Conservation (phyloP, 495 filamentous ascomycete species). For the Copromyces sp. region DNA sequence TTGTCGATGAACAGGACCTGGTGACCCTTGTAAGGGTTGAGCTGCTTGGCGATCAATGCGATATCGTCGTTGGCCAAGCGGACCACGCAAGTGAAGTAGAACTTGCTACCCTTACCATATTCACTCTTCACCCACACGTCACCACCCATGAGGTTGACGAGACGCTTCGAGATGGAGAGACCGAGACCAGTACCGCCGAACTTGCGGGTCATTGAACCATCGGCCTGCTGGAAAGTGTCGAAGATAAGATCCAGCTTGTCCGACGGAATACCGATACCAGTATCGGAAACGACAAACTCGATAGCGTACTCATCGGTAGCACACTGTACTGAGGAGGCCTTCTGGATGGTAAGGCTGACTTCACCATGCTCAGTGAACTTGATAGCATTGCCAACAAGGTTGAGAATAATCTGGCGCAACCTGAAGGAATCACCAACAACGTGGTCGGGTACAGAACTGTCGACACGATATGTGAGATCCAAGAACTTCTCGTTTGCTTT, state of each 20-base stretch:
- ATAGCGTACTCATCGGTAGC: slow-evolving; percentile 76
- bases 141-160: slow-evolving; percentile 96
- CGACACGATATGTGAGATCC: slow-evolving; percentile 87
- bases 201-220: slow-evolving; percentile 92
- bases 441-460: slow-evolving; percentile 90
- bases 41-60: slow-evolving; percentile 67
- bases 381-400: slow-evolving; percentile 72
- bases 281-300: slow-evolving; percentile 94
- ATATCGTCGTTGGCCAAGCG: slow-evolving; percentile 78
- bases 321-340: slow-evolving; percentile 49
- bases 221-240: slow-evolving; percentile 98
- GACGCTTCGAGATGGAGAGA: slow-evolving; percentile 88
- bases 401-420: slow-evolving; percentile 86
- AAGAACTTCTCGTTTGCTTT: slow-evolving; percentile 97
- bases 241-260: slow-evolving; percentile 98
- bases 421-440: slow-evolving; percentile 97
- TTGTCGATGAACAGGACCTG: slow-evolving; percentile 95
- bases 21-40: slow-evolving; percentile 83
- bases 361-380: slow-evolving; percentile 98
- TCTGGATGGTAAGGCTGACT: slow-evolving; percentile 85
- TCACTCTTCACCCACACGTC: slow-evolving; percentile 94
- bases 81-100: slow-evolving; percentile 94
- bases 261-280: slow-evolving; percentile 90
- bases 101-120: slow-evolving; percentile 87
- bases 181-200: slow-evolving; percentile 96